These are phyloP conservation scores for Petasospora fabianii DNA, from an alignment of 1,139 yeast genomes.

Conservation along the genomic window DNA sequence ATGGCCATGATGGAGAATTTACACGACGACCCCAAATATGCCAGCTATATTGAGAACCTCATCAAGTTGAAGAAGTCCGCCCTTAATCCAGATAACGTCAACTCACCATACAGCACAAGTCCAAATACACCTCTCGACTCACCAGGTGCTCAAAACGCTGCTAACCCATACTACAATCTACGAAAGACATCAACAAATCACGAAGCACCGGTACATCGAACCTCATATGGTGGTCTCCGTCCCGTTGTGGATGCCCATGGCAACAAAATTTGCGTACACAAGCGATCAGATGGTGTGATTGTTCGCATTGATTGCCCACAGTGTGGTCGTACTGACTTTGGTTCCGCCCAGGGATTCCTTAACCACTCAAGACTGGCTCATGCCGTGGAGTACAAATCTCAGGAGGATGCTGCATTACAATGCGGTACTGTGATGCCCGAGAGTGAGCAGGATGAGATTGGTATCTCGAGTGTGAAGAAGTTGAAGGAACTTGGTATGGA, in stretches of 20 bases:
- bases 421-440: slow-evolving; percentile 62
- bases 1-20: slow-evolving; percentile 50
- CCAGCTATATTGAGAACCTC: slow-evolving; percentile 16
- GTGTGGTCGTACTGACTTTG: slow-evolving; percentile 66
- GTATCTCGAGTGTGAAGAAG: slow-evolving; percentile 42
- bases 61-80: slow-evolving; percentile 27
- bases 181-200: slow-evolving; percentile 13
- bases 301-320: slow-evolving; percentile 66
- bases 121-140: background rate
- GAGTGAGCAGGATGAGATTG: slow-evolving; percentile 58
- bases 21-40: slow-evolving; percentile 42
- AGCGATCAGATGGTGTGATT: slow-evolving; percentile 68
- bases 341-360: slow-evolving; percentile 76
- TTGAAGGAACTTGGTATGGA: slow-evolving; percentile 37
- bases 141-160: background rate
- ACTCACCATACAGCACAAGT: background rate
- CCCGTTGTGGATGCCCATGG: slow-evolving; percentile 33
- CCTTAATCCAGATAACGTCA: slow-evolving; percentile 21
- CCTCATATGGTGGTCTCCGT: slow-evolving; percentile 31
- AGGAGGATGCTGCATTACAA: slow-evolving; percentile 68
- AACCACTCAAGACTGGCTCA: slow-evolving; percentile 78
- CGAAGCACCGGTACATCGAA: slow-evolving; percentile 20
- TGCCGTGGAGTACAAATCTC: slow-evolving; percentile 65
- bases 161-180: slow-evolving; percentile 11
- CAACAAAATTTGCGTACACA: slow-evolving; percentile 49